Evolutionary conservation across 2,329 filamentous ascomycete genomes (phyloP).

Genomic region (Pestalotiopsis sp.): DNA sequence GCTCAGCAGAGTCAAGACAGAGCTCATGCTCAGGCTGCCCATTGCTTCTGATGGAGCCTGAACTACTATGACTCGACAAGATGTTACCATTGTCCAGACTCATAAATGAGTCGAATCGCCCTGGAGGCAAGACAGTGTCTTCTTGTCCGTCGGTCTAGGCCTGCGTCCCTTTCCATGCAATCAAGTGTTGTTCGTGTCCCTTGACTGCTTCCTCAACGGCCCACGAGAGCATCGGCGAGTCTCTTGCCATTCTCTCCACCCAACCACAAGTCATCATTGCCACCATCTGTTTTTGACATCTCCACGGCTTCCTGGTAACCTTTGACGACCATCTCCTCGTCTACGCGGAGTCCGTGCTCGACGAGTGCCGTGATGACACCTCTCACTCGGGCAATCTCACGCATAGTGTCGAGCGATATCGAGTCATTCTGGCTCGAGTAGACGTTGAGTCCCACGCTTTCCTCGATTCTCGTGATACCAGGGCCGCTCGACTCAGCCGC

Average conservation of each 20-base stretch:
- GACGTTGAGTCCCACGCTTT: constrained; percentile 80
- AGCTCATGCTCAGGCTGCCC: no score
- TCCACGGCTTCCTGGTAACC: constrained; percentile 85
- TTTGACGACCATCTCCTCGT: constrained; percentile 84
- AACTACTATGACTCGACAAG: no score
- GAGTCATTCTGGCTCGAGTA: constrained; percentile 96
- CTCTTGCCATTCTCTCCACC: constrained; percentile 59
- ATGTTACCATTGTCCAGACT: no score
- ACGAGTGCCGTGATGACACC: constrained; percentile 84
- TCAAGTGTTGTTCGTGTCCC: background rate
- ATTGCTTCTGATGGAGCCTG: no score
- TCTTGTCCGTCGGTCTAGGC: background rate
- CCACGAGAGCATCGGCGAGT: constrained; percentile 46
- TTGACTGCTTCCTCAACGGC: constrained; percentile 25
- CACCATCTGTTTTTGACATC: constrained; percentile 63
- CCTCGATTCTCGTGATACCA: constrained; percentile 84
- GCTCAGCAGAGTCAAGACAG: no score
- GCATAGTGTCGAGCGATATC: constrained; percentile 75
- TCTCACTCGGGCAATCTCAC: constrained; percentile 83
- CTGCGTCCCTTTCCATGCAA: background rate
- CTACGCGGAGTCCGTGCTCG: constrained; percentile 80
- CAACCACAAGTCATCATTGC: constrained; percentile 61
- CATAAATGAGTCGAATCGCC: no score
- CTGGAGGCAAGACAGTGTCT: background rate
- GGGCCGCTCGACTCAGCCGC: constrained; percentile 47